A percentile compares a stretch with the other conserved stretches of the same genome.
phyloP scores from a whole-genome alignment of 148 eudicot genomes.

The Dysphania ambrosioides region DNA sequence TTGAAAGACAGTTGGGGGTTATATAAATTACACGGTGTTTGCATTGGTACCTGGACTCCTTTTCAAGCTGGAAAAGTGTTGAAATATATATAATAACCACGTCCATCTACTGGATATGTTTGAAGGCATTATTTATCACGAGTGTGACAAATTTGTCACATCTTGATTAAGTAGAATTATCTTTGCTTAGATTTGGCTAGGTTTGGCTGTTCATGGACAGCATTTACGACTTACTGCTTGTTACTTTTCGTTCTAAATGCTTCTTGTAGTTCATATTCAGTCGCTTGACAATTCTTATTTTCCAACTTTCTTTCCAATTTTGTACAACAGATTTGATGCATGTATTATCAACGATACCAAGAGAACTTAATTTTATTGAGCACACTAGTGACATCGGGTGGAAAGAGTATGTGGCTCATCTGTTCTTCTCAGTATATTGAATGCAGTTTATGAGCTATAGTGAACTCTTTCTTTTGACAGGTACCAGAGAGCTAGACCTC shows the following conservation, averaged over 20 bases:
- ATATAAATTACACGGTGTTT: too few relatives aligned
- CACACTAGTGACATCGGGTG: constrained; percentile 76
- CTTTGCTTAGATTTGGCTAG: neutral
- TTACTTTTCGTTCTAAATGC: neutral
- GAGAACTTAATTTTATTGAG: constrained; percentile 63
- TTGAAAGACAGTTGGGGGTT: neutral
- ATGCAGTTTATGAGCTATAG: neutral
- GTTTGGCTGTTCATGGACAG: neutral
- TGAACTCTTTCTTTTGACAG: constrained; percentile 28
- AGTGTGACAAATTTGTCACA: neutral
- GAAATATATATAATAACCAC: neutral
- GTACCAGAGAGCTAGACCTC: constrained; percentile 61
- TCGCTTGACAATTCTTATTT: constrained; percentile 8
- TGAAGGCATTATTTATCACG: neutral
- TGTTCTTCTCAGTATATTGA: constrained; percentile 9
- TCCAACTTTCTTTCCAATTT: constrained; percentile 2
- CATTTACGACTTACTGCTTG: neutral
- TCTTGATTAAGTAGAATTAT: neutral
- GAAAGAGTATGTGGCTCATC: constrained; percentile 67
- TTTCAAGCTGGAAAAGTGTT: neutral
- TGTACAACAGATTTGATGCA: constrained; percentile 59
- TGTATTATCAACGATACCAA: constrained; percentile 56
- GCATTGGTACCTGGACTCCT: neutral
- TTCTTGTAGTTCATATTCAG: constrained; percentile 6
- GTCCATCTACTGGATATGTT: neutral